Base-by-base conservation (phyloP, 495 filamentous ascomycete species). In the Tetracladium marchalianum region DNA sequence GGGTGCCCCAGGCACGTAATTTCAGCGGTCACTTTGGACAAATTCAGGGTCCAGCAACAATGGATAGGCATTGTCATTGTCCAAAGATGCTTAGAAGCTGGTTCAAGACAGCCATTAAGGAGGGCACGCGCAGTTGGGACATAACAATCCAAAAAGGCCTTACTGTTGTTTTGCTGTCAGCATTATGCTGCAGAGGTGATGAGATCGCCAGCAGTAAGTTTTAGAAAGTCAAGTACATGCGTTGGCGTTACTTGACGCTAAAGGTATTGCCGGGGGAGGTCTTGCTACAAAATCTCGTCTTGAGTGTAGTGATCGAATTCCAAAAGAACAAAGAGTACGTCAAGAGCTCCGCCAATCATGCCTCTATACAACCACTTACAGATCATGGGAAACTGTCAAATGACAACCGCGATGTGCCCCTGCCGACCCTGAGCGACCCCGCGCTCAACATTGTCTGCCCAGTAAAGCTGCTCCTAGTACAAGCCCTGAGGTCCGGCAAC, bases 401-500 rank as follows among this genome's bases (percentile, higher is more conserved):
- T 9, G 15, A 7, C 6, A n/a, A 43, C 15, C 9, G 41, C 10
- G 24, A 31, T 6, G 24, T 43, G 4, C 24, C 18, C 17, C 24
- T 43, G 5, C 31, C 5, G 15, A 16, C 31, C 24, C 17, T 43
- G 19, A 11, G 41, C 22, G 24, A 31, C 24, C 24, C 41, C 13
- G 10, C 11, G 13, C 41, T 43, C 12, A 43, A 43, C 17, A 16
- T 33, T 16, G 15, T 43, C 41, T 43, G 41, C 24, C 22, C 24
- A 9, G 41, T 43, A 4, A 43, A 43, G 24, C 27, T 43, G 9
- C 41, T 43, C 24, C 31, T 43, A 5, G 34, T 43, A 11, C 41
- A 43, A 16, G 41, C 41, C 10, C 41, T 43, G 5, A 22, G 41
- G 5, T 32, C 19, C 11, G 24, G 41, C 4, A 43, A 33, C 41